Percentiles rank a stretch among this genome's conserved stretches.
Evolutionary conservation across 768 basidiomycete genomes (phyloP).

Genomic region (Tricholomella constricta): DNA sequence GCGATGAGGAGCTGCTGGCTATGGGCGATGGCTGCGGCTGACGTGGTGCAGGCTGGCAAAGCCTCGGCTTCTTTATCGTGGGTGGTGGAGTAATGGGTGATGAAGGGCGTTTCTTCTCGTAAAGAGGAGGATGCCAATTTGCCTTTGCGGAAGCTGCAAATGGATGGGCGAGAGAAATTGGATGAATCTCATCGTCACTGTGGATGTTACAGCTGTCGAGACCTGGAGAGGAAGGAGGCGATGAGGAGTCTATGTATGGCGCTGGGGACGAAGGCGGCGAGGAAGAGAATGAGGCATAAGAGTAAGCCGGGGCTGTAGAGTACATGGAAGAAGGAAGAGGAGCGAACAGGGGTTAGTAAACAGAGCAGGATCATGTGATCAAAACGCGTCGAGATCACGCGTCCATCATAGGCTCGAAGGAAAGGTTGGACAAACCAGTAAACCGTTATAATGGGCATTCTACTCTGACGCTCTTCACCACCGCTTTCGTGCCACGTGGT

Average conservation of each 20-base stretch:
- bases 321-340: conserved; percentile 15
- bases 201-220: conserved; percentile 16
- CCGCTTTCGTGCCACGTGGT: conserved; percentile 33
- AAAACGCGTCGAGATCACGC: conserved; percentile 5
- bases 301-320: conserved; percentile 1
- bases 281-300: conserved; percentile 37
- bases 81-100: conserved; percentile 16
- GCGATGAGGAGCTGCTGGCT: neutral
- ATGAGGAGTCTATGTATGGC: conserved; percentile 26
- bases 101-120: conserved; percentile 38
- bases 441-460: conserved; percentile 30
- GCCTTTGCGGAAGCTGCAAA: conserved; percentile 62
- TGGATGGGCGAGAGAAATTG: conserved; percentile 39
- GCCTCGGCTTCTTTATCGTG: conserved; percentile 19
- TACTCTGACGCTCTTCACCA: conserved; percentile 36
- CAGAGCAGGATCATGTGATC: conserved; percentile 22
- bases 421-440: neutral
- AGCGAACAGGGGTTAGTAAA: neutral
- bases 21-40: conserved; percentile 4
- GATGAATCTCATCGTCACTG: conserved; percentile 15
- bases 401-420: neutral
- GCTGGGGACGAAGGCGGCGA: conserved; percentile 56
- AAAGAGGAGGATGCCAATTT: conserved; percentile 40
- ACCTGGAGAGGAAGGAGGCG: conserved; percentile 32
- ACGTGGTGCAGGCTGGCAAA: conserved; percentile 6